Percentiles rank a stretch among this genome's conserved stretches.
These are phyloP conservation scores for Macrolepiota fuliginosa DNA, from an alignment of 768 basidiomycete genomes.

Conservation along the genomic window DNA sequence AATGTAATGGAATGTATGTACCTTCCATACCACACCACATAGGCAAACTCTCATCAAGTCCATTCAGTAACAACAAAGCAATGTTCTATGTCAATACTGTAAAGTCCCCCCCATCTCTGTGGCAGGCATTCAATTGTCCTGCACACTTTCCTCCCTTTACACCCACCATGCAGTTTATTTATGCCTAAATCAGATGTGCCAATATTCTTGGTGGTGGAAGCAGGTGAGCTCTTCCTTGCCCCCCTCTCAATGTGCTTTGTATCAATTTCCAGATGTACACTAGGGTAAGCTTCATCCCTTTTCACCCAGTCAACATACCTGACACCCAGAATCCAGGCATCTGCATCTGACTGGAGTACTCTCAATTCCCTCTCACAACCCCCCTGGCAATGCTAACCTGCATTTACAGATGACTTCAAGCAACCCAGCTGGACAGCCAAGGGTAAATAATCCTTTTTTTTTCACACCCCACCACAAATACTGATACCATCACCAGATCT, in stretches of 20 bases:
- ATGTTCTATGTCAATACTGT: conserved; percentile 68
- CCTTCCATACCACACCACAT: background rate
- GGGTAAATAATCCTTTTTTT: conserved; percentile 31
- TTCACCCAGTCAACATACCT: background rate
- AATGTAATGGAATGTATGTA: conserved; percentile 60
- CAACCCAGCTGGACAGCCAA: conserved; percentile 64
- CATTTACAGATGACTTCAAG: conserved; percentile 66
- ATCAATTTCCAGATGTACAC: conserved; percentile 85
- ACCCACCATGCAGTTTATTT: background rate
- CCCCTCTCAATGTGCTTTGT: conserved; percentile 20
- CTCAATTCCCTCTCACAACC: background rate
- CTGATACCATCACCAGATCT: conserved; percentile 41
- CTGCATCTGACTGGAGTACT: conserved; percentile 67
- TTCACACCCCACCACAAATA: background rate
- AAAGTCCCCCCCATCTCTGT: conserved; percentile 53
- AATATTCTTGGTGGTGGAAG: conserved; percentile 65
- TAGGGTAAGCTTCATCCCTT: conserved; percentile 32
- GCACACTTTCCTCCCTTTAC: conserved; percentile 31
- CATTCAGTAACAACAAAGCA: conserved; percentile 63
- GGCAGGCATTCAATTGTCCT: conserved; percentile 68
- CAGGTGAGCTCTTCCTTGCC: conserved; percentile 34
- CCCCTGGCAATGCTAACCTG: conserved; percentile 4
- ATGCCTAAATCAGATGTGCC: conserved; percentile 45
- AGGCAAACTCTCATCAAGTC: too few species aligned
- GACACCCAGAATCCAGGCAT: conserved; percentile 39